Evolutionary conservation across 2,329 filamentous ascomycete genomes (phyloP), one percentile per base, ranked within the genome.

Genomic region (Arthrobotrys iridis): DNA sequence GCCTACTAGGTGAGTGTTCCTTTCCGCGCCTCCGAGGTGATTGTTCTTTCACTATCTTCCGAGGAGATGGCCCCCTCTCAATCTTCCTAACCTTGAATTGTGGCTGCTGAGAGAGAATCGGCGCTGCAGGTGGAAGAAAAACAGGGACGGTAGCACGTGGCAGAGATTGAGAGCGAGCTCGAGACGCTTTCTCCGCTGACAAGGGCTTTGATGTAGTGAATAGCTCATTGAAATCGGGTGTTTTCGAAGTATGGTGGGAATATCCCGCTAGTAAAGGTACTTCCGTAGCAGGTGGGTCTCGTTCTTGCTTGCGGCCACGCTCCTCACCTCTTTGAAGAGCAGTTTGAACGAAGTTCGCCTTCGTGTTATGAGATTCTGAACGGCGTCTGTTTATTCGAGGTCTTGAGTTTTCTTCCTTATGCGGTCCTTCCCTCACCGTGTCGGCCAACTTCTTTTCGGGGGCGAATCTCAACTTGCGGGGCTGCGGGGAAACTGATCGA

Each of bases 291-390:
- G 59, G 35, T 15, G 28, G 7, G 20, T 73, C 60, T 43, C 68
- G 40, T 26, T 55, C 58, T 6, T 43, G 24, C 15, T 59, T 45
- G 37, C 70, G 70, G 5, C 70, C 70, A 24, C 70, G 55, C 20
- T 66, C 62, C 15, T 66, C 26, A 3, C n/a, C 37, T 45, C 35
- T 45, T 4, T 52, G 40, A 5, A 46, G n/a, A 22, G 35, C 33
- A 24, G 35, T 22, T 37, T 41, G 59, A 30, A 52, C 18, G n/a
- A 45, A 24, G 28, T 10, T 58, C 4, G 20, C 18, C 4, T 57
- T 40, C 2, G 22, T 33, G 24, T 55, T 41, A 24, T 62, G 62
- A 22, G 70, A 66, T 40, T 66, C 45, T 13, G 55, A 67, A 15
- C 43, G 43, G 11, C 65, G 30, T 11, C 65, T 33, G 20, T 37